A percentile compares a stretch with the other conserved stretches of the same genome.
Evolutionary conservation across 2,329 filamentous ascomycete species (phyloP).

Genomic region (Emmonsia crescens): DNA sequence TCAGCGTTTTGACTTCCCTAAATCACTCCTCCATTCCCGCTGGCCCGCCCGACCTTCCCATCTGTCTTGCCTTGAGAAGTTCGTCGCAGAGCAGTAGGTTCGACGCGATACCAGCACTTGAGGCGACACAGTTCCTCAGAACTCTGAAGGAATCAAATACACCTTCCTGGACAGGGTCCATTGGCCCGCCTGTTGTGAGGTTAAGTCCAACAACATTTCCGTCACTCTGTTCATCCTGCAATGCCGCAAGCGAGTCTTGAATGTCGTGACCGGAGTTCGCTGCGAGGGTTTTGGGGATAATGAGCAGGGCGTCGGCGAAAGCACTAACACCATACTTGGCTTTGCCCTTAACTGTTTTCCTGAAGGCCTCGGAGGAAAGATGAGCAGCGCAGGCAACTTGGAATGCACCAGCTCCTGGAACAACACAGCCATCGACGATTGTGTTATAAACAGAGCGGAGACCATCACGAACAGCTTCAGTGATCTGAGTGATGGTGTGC

Average conservation of each 20-base stretch:
- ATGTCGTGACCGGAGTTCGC: constrained; percentile 95
- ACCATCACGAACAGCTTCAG: constrained; percentile 89
- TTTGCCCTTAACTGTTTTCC: constrained; percentile 91
- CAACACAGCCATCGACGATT: constrained; percentile 94
- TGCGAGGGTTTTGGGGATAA: constrained; percentile 95
- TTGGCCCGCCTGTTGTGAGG: constrained; percentile 74
- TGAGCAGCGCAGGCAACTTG: constrained; percentile 86
- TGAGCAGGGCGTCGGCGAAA: constrained; percentile 85
- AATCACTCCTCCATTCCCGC: constrained; percentile 33
- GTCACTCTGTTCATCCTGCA: constrained; percentile 77
- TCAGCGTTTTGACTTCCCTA: background rate
- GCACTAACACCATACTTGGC: constrained; percentile 91
- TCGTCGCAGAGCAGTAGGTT: constrained; percentile 95
- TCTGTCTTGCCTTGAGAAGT: constrained; percentile 93
- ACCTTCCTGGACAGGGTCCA: constrained; percentile 87
- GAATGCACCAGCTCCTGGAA: constrained; percentile 90
- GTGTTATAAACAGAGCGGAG: constrained; percentile 97
- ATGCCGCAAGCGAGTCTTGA: constrained; percentile 76
- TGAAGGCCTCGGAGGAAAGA: constrained; percentile 75
- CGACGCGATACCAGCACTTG: constrained; percentile 86
- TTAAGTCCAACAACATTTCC: constrained; percentile 82
- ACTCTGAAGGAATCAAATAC: constrained; percentile 96
- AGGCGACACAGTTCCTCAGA: constrained; percentile 83
- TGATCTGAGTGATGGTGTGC: constrained; percentile 94
- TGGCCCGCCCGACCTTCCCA: constrained; percentile 47